Conservation (phyloP, 805 yeast genomes). For the Grigorovia transvaalensis region DNA sequence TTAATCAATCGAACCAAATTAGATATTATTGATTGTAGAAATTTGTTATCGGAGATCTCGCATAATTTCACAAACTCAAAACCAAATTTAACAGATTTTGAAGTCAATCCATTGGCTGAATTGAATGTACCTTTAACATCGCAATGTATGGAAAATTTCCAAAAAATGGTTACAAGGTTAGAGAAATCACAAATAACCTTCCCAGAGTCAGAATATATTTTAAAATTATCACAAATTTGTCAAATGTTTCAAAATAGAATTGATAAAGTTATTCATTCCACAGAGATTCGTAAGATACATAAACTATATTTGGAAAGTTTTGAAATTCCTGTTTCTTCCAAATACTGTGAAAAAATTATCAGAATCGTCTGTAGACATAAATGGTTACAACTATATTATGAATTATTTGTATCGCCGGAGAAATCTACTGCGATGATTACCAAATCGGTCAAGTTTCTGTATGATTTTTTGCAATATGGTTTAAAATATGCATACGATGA, state of each 20-base stretch:
- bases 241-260: neutral
- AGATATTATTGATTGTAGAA: neutral
- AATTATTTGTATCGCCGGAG: constrained; percentile 5
- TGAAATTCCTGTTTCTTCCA: constrained; percentile 9
- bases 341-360: constrained; percentile 6
- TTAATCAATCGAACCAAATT: neutral
- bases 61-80: neutral
- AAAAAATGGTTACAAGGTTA: neutral
- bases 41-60: neutral
- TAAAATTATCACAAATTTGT: neutral
- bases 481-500: constrained; percentile 10
- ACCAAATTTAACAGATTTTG: constrained; percentile 1
- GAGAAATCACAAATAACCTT: neutral
- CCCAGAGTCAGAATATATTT: constrained; percentile 1
- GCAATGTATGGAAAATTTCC: neutral
- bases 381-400: constrained; percentile 17
- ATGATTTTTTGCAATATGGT: constrained; percentile 14
- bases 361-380: constrained; percentile 10
- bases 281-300: neutral
- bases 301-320: constrained; percentile 4
- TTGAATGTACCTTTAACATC: neutral
- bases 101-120: neutral
- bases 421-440: neutral
- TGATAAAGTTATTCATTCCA: constrained; percentile 35
- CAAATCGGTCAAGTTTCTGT: constrained; percentile 7